phyloP scores from a whole-genome alignment of 2,329 filamentous ascomycete genomes.

The Cordyceps tenuipes region DNA sequence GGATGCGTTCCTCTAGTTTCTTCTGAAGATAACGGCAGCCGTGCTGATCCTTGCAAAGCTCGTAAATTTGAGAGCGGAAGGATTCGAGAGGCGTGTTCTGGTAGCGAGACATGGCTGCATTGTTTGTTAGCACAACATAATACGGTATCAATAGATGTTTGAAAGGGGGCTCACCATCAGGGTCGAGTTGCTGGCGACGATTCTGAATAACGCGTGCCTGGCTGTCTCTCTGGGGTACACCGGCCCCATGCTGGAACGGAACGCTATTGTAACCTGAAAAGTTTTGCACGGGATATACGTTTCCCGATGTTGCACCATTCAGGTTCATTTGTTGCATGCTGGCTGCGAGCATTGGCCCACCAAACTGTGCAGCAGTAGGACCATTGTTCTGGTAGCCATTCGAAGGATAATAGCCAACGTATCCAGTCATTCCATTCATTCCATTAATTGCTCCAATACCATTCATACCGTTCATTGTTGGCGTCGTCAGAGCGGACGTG shows the following conservation, averaged over 20 bases:
- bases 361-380: constrained; percentile 1
- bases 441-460: background rate
- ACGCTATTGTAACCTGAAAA: constrained; percentile 49
- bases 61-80: constrained; percentile 75
- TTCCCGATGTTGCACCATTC: constrained; percentile 31
- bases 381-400: constrained; percentile 20
- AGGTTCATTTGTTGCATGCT: constrained; percentile 61
- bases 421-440: constrained; percentile 3
- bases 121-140: constrained; percentile 22
- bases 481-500: constrained; percentile 18
- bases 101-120: constrained; percentile 64
- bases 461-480: constrained; percentile 22
- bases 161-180: constrained; percentile 48
- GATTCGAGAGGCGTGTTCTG: constrained; percentile 75
- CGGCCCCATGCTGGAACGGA: constrained; percentile 35
- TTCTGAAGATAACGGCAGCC: constrained; percentile 95
- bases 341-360: constrained; percentile 53
- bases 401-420: constrained; percentile 24
- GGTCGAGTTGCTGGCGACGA: constrained; percentile 65
- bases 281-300: constrained; percentile 47
- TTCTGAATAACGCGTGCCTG: constrained; percentile 68
- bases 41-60: constrained; percentile 94
- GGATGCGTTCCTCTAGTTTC: constrained; percentile 84
- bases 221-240: constrained; percentile 58
- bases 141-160: background rate